Evolutionary conservation across 1,139 yeast species (phyloP), one percentile per base, ranked within the genome.

Genomic region (Kurtzmaniella natalensis): DNA sequence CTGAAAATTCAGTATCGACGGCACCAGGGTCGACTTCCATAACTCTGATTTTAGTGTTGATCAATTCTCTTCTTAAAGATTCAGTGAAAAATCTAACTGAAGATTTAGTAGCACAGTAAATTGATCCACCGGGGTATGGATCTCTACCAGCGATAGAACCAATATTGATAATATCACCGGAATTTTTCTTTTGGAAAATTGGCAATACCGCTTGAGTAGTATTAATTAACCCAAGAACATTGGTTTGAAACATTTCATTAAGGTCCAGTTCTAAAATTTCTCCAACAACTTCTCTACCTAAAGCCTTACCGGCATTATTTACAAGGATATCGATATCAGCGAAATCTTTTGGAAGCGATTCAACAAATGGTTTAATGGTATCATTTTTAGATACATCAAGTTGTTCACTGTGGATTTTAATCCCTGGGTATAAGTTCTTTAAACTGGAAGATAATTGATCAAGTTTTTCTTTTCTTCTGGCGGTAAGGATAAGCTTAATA

Each of bases 271-370:
- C 61, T 2, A 57, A 51, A 37, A 83, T 70, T 2, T 62, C 63
- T 10, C 92, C 94, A 19, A 84, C 84, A 27, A 59, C 53, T 21
- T 75, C 88, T 31, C 61, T 61, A 18, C 95, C 95, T 32, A 76
- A 62, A 2, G 92, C 94, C 58, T 81, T 73, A 26, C 95, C 95
- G 6, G 94, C 94, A 53, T 85, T 86, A 64, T 86, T 86, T 41
- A 86, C 63, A 37, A 86, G 66, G 24, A 86, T 73, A 53, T 79
- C 86, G 41, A 78, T 70, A 41, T 73, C 77, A 29, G 68, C 55
- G 48, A 76, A 78, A 24, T 74, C 82, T 21, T 45, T 45, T 5
- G 85, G 86, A 32, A 78, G 53, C 11, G 44, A 44, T 3, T 59
- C 55, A 33, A 85, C 59, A 47, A 78, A 80, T 30, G 72, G 66